These are phyloP conservation scores for Tolypocladium cylindrosporum DNA, from an alignment of 2,329 filamentous ascomycete species.

Conservation along the genomic window DNA sequence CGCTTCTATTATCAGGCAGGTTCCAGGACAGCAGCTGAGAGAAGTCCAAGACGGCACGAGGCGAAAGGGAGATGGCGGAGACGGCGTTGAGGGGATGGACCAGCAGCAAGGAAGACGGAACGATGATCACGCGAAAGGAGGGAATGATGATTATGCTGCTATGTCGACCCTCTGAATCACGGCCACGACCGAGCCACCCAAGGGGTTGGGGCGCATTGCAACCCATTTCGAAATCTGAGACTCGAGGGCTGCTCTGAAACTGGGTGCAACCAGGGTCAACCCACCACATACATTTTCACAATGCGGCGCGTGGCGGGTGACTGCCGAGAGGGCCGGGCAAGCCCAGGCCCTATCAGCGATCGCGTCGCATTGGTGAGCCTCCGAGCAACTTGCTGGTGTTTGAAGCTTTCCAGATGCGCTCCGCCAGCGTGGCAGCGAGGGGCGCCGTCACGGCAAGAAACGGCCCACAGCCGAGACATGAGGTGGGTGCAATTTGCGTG, in stretches of 20 bases:
- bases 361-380: background rate
- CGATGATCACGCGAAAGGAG: background rate
- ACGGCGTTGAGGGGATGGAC: background rate
- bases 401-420: background rate
- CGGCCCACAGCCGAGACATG: background rate
- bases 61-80: background rate
- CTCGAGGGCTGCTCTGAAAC: constrained; percentile 1
- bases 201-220: background rate
- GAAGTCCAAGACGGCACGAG: background rate
- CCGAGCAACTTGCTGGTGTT: background rate
- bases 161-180: background rate
- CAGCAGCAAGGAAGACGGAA: background rate
- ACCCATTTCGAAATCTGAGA: background rate
- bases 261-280: background rate
- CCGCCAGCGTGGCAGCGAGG: background rate
- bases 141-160: background rate
- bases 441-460: background rate
- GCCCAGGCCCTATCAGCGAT: background rate
- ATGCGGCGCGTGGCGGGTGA: background rate
- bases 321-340: background rate
- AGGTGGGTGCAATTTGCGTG: background rate
- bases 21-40: background rate
- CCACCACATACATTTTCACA: background rate
- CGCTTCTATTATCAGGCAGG: background rate
- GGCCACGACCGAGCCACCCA: background rate